Percentiles rank a stretch among this genome's conserved stretches.
phyloP scores from a whole-genome alignment of 2,329 filamentous ascomycete genomes.

The Cordyceps cicadae region DNA sequence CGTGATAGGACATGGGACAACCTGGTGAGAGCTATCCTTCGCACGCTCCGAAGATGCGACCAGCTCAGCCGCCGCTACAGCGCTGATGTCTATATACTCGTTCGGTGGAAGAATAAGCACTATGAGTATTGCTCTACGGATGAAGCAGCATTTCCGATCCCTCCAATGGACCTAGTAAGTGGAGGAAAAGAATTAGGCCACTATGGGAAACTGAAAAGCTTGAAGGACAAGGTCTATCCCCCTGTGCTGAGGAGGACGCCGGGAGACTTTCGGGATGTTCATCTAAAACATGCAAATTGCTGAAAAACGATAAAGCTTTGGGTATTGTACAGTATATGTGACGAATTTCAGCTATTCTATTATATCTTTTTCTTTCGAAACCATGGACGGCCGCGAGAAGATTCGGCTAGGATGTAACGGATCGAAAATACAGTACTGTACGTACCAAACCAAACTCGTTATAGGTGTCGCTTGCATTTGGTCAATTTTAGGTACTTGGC shows the following conservation, averaged over 20 bases:
- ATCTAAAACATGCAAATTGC: not conserved
- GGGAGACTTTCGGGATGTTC: not conserved
- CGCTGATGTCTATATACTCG: not conserved
- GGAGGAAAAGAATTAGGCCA: not conserved
- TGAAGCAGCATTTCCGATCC: not conserved
- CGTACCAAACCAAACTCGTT: too few species aligned
- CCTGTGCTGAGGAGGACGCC: not conserved
- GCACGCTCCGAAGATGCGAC: not conserved
- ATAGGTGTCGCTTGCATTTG: too few species aligned
- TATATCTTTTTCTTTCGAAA: too few species aligned
- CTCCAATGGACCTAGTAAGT: not conserved
- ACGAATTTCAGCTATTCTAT: not conserved
- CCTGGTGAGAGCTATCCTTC: not conserved
- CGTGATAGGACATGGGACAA: slow-evolving; percentile 5
- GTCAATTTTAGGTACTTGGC: too few species aligned
- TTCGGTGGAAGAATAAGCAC: slow-evolving; percentile 4
- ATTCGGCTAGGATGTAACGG: too few species aligned
- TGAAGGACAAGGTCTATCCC: not conserved
- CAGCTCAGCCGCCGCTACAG: not conserved
- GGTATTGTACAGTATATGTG: not conserved
- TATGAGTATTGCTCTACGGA: not conserved
- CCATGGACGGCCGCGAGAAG: too few species aligned
- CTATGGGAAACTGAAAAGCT: not conserved
- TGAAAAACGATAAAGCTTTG: not conserved
- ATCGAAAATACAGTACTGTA: too few species aligned